Base-by-base conservation (phyloP, 768 basidiomycete species). In the Boletus coccyginus region DNA sequence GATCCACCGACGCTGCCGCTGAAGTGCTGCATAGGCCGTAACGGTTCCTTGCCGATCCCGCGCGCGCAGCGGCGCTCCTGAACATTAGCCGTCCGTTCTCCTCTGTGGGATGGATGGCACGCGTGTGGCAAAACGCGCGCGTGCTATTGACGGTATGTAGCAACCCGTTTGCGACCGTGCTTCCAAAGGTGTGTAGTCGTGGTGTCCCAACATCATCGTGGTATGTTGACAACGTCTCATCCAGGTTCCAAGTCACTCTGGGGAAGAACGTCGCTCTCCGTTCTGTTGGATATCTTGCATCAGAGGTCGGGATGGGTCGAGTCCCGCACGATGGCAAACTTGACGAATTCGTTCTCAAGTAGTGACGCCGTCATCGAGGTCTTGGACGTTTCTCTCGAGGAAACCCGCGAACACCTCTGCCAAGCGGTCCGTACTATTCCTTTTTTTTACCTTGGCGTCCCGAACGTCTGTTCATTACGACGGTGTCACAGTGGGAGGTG, bases 21-120 rank as follows among this genome's bases (percentile, higher is more conserved):
- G 1, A 57, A 46, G 10, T 1, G 0, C 2, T 46, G 14, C 7
- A 8, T 14, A 66, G 66, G 45, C 47, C n/a, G n/a, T n/a, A n/a
- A 21, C 50, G 55, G 0, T 43, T 69, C 4, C 39, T 31, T 9
- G 52, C 63, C 11, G 27, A 63, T 39, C 63, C 63, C 0, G 46
- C 45, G 10, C 61, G 65, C 7, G 67, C 65, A n/a, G 47, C 54
- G 5, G 67, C 67, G 17, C 52, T 65, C 5, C 35, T 24, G 16
- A 51, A 46, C 11, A 61, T 67, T 1, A 65, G 59, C 0, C 43
- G 57, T 8, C 59, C 63, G 3, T 55, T 41, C 17, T 59, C 54
- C 7, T 38, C 6, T 7, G 57, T 55, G 31, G 66, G 63, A 19
- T 16, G 66, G 66, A 44, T 51, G 5, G 8, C 56, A 10, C 38